Evolutionary conservation across 176 grass and related monocot species (phyloP).

Genomic region (Zizania latifolia): DNA sequence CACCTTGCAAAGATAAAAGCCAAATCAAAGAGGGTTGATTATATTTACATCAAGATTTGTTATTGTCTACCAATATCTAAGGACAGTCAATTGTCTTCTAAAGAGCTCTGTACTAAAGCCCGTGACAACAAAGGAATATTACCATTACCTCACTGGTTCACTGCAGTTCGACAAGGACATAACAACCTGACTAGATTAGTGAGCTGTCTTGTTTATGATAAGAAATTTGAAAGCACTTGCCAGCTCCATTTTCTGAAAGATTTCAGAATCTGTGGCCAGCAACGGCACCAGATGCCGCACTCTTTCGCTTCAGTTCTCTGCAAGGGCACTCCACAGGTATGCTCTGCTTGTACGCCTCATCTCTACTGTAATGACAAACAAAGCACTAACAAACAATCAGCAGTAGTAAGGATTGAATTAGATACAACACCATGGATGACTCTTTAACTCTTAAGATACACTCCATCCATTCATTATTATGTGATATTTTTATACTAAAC

Average conservation of each 20-base stretch:
- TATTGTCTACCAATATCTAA: constrained; percentile 11
- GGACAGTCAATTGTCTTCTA: not conserved
- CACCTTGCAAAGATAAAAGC: not conserved
- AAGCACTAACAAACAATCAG: not conserved
- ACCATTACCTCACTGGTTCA: not conserved
- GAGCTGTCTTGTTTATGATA: not conserved
- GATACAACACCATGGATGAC: not conserved
- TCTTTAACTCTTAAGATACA: not conserved
- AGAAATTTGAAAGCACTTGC: not conserved
- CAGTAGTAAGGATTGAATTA: not conserved
- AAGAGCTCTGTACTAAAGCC: not conserved
- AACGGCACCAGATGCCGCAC: constrained; percentile 15
- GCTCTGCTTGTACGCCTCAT: constrained; percentile 9
- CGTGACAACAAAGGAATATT: constrained; percentile 8
- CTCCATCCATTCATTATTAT: no score
- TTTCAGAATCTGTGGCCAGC: not conserved
- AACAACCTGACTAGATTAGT: not conserved
- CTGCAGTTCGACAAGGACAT: not conserved
- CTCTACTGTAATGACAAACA: not conserved
- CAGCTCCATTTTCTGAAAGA: not conserved
- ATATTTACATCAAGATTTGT: not conserved
- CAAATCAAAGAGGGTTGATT: not conserved
- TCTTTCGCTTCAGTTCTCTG: constrained; percentile 25
- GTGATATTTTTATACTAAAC: no score
- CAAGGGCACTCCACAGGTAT: not conserved